Evolutionary conservation across 177 flowering plant genomes (phyloP).

Genomic region (Vitis hybrid): DNA sequence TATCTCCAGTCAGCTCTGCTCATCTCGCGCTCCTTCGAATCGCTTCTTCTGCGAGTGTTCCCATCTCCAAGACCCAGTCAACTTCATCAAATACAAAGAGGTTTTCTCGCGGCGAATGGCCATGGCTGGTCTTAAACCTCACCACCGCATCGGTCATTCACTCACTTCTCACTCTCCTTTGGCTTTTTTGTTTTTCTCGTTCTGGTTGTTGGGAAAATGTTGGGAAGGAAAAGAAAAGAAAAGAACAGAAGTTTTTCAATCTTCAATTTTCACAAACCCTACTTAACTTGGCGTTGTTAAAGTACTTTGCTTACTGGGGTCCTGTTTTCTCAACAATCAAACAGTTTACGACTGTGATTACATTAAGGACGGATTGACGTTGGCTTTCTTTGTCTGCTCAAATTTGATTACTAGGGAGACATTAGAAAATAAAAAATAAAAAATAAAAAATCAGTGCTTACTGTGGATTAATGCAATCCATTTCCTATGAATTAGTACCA

Average conservation of each 20-base stretch:
- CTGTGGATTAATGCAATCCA: no score
- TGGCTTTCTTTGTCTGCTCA: no score
- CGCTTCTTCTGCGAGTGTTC: slow-evolving; percentile 28
- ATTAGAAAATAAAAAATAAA: no score
- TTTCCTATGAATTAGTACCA: no score
- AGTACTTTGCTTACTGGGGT: no score
- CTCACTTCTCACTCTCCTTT: neutral
- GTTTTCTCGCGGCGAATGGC: slow-evolving; percentile 68
- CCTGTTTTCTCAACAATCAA: no score
- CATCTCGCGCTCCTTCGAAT: slow-evolving; percentile 3
- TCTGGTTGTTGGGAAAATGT: slow-evolving; percentile 1
- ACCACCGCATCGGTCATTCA: slow-evolving; percentile 72
- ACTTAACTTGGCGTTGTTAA: neutral
- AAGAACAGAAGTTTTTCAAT: neutral
- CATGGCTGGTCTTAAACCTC: slow-evolving; percentile 83
- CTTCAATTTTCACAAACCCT: neutral
- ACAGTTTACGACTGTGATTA: no score
- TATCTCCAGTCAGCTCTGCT: neutral
- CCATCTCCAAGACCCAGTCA: slow-evolving; percentile 12
- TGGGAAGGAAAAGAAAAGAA: neutral
- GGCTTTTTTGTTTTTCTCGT: neutral
- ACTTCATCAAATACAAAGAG: slow-evolving; percentile 41
- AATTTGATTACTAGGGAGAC: no score
- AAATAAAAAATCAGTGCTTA: no score
- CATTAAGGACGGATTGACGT: no score